Evolutionary conservation across 2,329 filamentous ascomycete species (phyloP).

Genomic region (Bipolaris oryzae): DNA sequence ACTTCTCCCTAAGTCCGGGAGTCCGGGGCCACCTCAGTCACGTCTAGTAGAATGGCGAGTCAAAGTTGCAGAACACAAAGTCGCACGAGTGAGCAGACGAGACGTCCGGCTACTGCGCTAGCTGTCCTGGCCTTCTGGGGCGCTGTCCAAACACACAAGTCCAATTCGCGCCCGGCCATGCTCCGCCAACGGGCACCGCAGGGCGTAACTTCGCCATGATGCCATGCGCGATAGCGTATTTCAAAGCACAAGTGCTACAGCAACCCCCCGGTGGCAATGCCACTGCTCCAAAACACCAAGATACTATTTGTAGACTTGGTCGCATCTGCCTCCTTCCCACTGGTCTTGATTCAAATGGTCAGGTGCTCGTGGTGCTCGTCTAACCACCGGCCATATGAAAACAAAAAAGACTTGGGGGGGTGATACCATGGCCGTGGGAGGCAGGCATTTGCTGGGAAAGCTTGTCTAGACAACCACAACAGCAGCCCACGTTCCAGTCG

Average conservation of each 20-base stretch:
- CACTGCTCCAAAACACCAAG: constrained; percentile 1
- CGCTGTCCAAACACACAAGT: constrained; percentile 1
- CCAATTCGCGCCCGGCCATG: constrained; percentile 9
- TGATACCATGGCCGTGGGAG: constrained; percentile 4
- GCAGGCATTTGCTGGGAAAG: constrained; percentile 1
- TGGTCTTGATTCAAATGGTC: not conserved
- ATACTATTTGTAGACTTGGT: not conserved
- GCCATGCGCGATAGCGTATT: constrained; percentile 1
- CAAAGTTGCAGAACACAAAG: not conserved
- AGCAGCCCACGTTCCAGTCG: constrained; percentile 6
- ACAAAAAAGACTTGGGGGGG: not conserved
- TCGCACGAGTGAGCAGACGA: not conserved
- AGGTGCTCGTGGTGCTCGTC: too few relatives aligned
- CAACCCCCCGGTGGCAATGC: not conserved
- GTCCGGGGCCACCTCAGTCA: not conserved
- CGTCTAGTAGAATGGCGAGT: not conserved
- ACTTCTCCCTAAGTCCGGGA: not conserved
- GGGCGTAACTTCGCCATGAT: constrained; percentile 22
- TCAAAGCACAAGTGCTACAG: constrained; percentile 13
- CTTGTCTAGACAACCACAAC: constrained; percentile 11
- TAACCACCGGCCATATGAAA: too few relatives aligned
- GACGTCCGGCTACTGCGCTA: not conserved
- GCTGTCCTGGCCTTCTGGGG: not conserved
- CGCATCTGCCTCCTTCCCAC: not conserved
- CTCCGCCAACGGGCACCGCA: constrained; percentile 13